Conservation (phyloP, 2,329 filamentous ascomycete genomes). For the Huntiella abstrusa region DNA sequence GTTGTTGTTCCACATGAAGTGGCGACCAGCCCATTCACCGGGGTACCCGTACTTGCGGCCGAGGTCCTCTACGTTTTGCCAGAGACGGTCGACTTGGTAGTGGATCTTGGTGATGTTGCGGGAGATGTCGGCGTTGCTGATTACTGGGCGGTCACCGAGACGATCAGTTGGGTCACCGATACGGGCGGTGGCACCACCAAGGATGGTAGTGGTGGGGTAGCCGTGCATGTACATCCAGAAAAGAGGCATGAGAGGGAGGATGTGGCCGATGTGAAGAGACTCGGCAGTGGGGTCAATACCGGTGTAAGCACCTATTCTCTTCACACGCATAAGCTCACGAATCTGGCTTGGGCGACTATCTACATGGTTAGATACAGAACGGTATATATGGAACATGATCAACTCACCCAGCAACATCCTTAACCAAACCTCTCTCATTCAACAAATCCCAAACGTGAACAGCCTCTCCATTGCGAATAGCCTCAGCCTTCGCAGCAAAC, state of each 20-base stretch:
- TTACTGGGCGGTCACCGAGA: constrained; percentile 37
- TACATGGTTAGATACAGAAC: not conserved
- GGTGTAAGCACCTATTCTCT: constrained; percentile 56
- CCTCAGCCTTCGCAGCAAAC: constrained; percentile 29
- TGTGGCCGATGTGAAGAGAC: constrained; percentile 63
- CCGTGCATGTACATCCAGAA: constrained; percentile 73
- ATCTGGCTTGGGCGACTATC: constrained; percentile 31
- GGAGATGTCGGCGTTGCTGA: constrained; percentile 31
- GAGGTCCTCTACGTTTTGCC: constrained; percentile 50
- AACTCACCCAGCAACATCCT: constrained; percentile 53
- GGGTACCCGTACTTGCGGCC: constrained; percentile 46
- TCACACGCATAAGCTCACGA: constrained; percentile 42
- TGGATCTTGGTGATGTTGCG: constrained; percentile 51
- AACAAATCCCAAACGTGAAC: constrained; percentile 43
- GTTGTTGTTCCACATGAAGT: constrained; percentile 61
- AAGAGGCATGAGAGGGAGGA: constrained; percentile 64
- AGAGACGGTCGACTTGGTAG: constrained; percentile 52
- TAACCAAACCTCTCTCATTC: constrained; percentile 53
- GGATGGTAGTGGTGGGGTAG: constrained; percentile 44
- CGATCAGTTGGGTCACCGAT: constrained; percentile 65
- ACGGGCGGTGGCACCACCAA: constrained; percentile 58
- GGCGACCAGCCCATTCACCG: constrained; percentile 44
- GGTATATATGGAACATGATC: constrained; percentile 12
- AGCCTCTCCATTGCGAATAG: constrained; percentile 30
- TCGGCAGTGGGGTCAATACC: constrained; percentile 67